These are phyloP conservation scores for Colletotrichum musae DNA, from an alignment of 2,329 filamentous ascomycete species.

Conservation along the genomic window DNA sequence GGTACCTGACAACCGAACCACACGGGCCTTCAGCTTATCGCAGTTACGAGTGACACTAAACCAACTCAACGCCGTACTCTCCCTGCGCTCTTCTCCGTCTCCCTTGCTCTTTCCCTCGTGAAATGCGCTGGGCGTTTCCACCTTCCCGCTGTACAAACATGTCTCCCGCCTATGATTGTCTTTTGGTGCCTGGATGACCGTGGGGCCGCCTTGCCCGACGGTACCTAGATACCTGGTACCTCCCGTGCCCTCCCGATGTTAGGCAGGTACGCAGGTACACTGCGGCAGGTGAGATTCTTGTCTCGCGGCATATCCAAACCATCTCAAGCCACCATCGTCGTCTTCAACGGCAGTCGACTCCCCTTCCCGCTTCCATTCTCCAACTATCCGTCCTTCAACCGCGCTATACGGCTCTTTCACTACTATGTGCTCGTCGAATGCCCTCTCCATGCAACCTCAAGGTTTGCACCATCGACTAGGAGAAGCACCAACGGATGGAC, in stretches of 20 bases:
- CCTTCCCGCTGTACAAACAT: background rate
- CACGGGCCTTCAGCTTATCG: constrained; percentile 33
- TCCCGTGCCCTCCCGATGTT: too few species aligned
- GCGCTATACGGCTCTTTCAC: background rate
- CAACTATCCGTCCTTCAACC: background rate
- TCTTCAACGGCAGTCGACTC: background rate
- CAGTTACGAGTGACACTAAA: constrained; percentile 16
- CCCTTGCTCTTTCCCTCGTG: background rate
- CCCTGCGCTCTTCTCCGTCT: background rate
- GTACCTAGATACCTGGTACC: background rate
- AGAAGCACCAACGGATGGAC: background rate
- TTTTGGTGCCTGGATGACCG: constrained; percentile 1
- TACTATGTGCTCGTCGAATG: background rate
- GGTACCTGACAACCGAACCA: background rate
- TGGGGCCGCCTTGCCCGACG: constrained; percentile 5
- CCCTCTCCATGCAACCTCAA: constrained; percentile 8
- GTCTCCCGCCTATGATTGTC: background rate
- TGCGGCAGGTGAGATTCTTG: background rate
- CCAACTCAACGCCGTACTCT: too few species aligned
- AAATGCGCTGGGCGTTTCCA: background rate
- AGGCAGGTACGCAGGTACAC: background rate
- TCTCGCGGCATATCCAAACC: constrained; percentile 8
- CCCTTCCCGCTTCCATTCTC: background rate
- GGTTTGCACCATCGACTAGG: background rate
- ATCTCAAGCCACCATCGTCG: constrained; percentile 12